Evolutionary conservation across 306 rosid genomes (phyloP).

Genomic region (Potentilla sterilis): DNA sequence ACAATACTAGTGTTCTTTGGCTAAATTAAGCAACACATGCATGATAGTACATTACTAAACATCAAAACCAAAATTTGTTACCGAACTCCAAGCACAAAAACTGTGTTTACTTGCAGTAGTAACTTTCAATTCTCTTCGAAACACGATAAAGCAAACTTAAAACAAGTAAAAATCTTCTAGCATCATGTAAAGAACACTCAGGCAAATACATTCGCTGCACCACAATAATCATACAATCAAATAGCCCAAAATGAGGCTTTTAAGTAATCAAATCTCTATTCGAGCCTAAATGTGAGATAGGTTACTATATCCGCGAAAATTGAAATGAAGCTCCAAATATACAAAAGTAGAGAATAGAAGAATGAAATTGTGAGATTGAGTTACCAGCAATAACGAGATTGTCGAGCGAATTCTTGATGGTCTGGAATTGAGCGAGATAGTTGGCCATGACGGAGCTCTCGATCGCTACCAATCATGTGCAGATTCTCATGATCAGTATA

Average conservation of each 20-base stretch:
- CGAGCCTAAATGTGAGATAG: conserved; percentile 1
- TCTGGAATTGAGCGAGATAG: conserved; percentile 93
- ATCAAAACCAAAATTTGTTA: background rate
- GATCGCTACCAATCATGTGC: conserved; percentile 31
- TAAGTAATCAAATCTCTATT: conserved; percentile 6
- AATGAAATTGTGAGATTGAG: background rate
- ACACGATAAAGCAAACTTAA: background rate
- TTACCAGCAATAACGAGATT: conserved; percentile 88
- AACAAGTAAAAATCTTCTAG: background rate
- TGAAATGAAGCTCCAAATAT: conserved; percentile 17
- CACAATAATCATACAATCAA: background rate
- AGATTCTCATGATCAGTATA: conserved; percentile 24
- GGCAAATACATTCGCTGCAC: background rate
- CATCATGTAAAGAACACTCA: background rate
- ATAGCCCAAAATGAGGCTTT: conserved; percentile 17
- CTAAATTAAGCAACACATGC: background rate
- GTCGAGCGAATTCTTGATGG: conserved; percentile 79
- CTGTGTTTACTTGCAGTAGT: background rate
- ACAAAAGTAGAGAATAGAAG: background rate
- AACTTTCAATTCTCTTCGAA: background rate
- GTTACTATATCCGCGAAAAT: background rate
- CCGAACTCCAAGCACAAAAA: background rate
- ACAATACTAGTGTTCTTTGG: background rate
- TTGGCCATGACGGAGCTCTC: conserved; percentile 77
- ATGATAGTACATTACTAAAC: background rate